A percentile compares a stretch with the other conserved stretches of the same genome.
These are phyloP conservation scores for Solanum sejunctum DNA, from an alignment of 257 asterid species.

Conservation along the genomic window DNA sequence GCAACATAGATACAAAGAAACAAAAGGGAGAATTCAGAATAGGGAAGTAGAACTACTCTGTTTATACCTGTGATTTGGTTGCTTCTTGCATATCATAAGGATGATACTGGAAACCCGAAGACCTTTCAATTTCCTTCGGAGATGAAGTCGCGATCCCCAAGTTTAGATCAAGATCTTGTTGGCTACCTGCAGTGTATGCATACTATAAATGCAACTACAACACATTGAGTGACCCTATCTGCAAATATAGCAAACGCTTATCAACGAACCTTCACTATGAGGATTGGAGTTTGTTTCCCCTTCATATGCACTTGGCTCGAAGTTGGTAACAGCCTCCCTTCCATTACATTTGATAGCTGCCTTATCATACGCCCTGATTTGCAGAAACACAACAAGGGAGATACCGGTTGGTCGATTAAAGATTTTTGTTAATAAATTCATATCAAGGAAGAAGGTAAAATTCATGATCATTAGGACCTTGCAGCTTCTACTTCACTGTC, in stretches of 20 bases:
- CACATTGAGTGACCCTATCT: neutral
- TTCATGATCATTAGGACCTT: conserved; percentile 32
- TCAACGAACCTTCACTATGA: conserved; percentile 19
- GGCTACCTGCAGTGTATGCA: conserved; percentile 18
- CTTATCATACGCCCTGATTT: conserved; percentile 65
- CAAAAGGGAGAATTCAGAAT: neutral
- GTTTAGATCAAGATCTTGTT: conserved; percentile 51
- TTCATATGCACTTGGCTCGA: conserved; percentile 43
- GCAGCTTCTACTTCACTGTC: conserved; percentile 43
- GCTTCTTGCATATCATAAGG: conserved; percentile 30
- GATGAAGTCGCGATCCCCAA: conserved; percentile 52
- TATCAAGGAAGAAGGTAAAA: conserved; percentile 10
- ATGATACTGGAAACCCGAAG: conserved; percentile 22
- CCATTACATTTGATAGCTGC: conserved; percentile 68
- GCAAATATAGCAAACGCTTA: neutral
- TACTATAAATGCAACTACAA: neutral
- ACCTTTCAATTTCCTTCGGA: conserved; percentile 26
- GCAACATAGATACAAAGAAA: neutral
- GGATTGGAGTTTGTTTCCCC: conserved; percentile 14
- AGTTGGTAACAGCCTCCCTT: conserved; percentile 69
- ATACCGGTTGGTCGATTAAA: conserved; percentile 16
- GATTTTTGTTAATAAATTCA: conserved; percentile 14
- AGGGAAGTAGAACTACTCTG: neutral
- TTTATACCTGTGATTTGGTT: conserved; percentile 22
- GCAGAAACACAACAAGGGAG: conserved; percentile 14